Conservation (phyloP, 306 rosid species). For the Spatholobus suberectus region DNA sequence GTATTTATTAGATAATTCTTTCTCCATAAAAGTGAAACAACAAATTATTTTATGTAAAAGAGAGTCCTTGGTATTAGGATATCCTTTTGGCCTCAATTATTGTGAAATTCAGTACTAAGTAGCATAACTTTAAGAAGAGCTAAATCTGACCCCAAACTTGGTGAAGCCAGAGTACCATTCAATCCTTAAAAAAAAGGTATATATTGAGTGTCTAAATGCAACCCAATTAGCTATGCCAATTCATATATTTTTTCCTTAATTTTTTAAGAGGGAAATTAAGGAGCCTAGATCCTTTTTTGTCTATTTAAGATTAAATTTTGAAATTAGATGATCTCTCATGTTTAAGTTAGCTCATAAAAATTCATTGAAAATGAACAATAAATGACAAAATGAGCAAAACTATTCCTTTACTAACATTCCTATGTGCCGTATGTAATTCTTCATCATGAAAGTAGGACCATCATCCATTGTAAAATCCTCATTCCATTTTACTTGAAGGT, state of each 20-base stretch:
- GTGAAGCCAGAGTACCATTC: neutral
- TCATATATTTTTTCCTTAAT: neutral
- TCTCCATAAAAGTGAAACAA: neutral
- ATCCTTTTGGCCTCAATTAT: neutral
- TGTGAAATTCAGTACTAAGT: neutral
- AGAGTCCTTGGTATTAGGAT: neutral
- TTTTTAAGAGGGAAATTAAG: neutral
- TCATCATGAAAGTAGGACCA: slow-evolving; percentile 16
- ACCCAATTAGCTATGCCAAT: neutral
- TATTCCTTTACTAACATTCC: neutral
- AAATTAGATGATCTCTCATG: slow-evolving; percentile 15
- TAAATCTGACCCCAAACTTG: too few relatives aligned
- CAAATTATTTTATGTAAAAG: neutral
- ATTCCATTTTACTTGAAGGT: neutral
- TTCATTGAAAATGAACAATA: neutral
- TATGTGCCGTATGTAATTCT: neutral
- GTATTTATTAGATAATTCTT: neutral
- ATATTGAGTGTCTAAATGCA: neutral
- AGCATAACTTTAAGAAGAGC: neutral
- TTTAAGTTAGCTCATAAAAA: slow-evolving; percentile 2
- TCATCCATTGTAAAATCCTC: slow-evolving; percentile 3
- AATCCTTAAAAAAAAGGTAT: neutral
- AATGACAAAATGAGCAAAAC: slow-evolving; percentile 14
- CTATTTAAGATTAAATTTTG: slow-evolving; percentile 12
- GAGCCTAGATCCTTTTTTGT: neutral